Evolutionary conservation across 2,329 filamentous ascomycete species (phyloP), one percentile per base, ranked within the genome.

Genomic region (Trichoderma sp.): DNA sequence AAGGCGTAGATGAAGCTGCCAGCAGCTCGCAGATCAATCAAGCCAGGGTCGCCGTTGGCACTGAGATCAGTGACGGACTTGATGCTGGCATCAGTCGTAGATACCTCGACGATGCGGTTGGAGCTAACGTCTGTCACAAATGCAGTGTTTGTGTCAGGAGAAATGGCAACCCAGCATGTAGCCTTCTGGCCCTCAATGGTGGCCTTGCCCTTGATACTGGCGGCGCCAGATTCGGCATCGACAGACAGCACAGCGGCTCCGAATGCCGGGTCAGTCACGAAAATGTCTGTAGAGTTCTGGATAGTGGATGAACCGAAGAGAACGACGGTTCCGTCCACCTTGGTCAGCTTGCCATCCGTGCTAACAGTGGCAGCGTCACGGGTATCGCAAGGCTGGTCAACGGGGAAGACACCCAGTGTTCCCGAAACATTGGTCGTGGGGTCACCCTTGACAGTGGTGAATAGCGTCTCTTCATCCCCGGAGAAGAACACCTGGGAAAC

Each of bases 401-500:
- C 85, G 0, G 86, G 78, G 76, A 90, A 91, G 0, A 85, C 81
- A 0, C 88, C 87, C 12, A 92, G 75, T 78, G 90, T 92, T 0
- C 91, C 90, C 0, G 86, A 89, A 71, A 88, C 90, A 80, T 90
- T 90, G 5, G 81, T 82, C 0, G 84, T 78, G 0, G 88, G 88
- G 73, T 91, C 85, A 1, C 91, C 91, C 81, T 93, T 93, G 56
- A 92, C 89, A 1, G 88, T 91, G 0, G 88, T 85, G 68, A 89
- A 86, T 0, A 93, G 83, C 2, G 82, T 85, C 0, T 80, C 83
- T 76, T 89, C 86, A 71, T 92, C 89, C 0, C 81, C 81, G 1
- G 88, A 89, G 82, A 92, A 92, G 80, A 91, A 89, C 0, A 87
- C 85, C 8, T 92, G 90, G 0, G 90, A 91, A 3, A 92, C 85